These are phyloP conservation scores for Coccomyxa sp. DNA, from an alignment of 139 green algal species.

Conservation along the genomic window DNA sequence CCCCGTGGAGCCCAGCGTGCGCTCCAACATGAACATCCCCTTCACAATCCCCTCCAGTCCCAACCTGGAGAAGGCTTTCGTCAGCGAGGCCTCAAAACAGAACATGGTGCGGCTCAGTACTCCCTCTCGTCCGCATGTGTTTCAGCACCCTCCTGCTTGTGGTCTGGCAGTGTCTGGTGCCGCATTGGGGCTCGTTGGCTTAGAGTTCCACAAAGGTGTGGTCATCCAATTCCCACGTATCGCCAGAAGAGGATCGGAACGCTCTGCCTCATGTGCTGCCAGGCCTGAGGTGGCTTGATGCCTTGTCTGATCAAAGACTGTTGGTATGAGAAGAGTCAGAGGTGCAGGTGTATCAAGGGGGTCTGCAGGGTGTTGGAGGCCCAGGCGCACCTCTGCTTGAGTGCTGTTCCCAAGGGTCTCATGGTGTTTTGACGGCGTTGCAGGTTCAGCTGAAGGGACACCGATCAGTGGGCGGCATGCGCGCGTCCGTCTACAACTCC, in stretches of 20 bases:
- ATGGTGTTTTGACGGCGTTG: constrained; percentile 5
- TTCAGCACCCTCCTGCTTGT: not conserved
- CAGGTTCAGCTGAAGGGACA: constrained; percentile 93
- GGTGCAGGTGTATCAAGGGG: no score
- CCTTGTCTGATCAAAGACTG: no score
- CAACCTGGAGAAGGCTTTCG: constrained; percentile 84
- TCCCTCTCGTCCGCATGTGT: not conserved
- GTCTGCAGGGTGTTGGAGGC: not conserved
- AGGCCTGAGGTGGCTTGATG: no score
- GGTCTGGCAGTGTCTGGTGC: not conserved
- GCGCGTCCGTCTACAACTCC: constrained; percentile 98
- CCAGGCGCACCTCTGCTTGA: not conserved
- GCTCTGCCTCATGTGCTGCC: not conserved
- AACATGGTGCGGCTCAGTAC: constrained; percentile 29
- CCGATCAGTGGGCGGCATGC: constrained; percentile 95
- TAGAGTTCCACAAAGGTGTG: not conserved
- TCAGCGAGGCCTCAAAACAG: constrained; percentile 53
- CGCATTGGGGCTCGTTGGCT: not conserved
- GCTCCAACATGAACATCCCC: constrained; percentile 97
- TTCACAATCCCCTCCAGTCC: constrained; percentile 90
- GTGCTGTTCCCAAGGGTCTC: not conserved
- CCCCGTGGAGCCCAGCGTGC: constrained; percentile 73
- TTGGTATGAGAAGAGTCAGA: no score
- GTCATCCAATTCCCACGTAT: not conserved
- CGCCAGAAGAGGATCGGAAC: not conserved